Percentiles rank a stretch among this genome's conserved stretches.
These are phyloP conservation scores for Tephrocybe sp. DNA, from an alignment of 768 basidiomycete species.

Conservation along the genomic window DNA sequence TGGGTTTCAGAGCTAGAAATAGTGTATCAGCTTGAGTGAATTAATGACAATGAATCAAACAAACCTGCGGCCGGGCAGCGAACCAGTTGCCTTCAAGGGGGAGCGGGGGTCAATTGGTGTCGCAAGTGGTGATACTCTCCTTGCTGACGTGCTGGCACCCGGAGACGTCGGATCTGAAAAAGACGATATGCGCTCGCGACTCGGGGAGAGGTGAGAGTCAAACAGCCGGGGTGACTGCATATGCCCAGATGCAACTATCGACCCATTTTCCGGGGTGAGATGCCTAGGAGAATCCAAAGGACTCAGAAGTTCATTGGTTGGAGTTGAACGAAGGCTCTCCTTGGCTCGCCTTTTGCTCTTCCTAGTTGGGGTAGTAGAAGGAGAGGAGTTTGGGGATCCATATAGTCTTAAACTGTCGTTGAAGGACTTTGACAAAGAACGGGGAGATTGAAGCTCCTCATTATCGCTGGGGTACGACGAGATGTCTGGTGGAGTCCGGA, in stretches of 20 bases:
- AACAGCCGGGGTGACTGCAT: background rate
- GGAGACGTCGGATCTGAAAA: background rate
- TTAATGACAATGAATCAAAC: background rate
- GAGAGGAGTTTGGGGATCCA: background rate
- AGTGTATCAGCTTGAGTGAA: background rate
- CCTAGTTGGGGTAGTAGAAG: background rate
- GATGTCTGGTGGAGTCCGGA: constrained; percentile 29
- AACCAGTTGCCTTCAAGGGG: background rate
- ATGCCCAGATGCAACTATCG: background rate
- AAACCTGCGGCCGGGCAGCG: background rate
- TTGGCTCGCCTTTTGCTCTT: background rate
- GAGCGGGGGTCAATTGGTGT: constrained; percentile 12
- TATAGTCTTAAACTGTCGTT: background rate
- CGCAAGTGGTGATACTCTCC: background rate
- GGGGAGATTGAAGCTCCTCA: background rate
- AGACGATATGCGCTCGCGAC: background rate
- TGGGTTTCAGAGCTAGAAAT: background rate
- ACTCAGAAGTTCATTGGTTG: constrained; percentile 8
- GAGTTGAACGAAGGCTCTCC: background rate
- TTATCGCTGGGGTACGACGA: constrained; percentile 16
- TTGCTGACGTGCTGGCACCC: background rate
- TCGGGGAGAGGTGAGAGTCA: background rate
- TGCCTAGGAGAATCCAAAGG: constrained; percentile 18
- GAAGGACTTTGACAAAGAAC: background rate
- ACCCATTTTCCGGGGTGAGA: constrained; percentile 4